phyloP scores from a whole-genome alignment of 208 protist genomes.

The Plasmodiophora brassicae region DNA sequence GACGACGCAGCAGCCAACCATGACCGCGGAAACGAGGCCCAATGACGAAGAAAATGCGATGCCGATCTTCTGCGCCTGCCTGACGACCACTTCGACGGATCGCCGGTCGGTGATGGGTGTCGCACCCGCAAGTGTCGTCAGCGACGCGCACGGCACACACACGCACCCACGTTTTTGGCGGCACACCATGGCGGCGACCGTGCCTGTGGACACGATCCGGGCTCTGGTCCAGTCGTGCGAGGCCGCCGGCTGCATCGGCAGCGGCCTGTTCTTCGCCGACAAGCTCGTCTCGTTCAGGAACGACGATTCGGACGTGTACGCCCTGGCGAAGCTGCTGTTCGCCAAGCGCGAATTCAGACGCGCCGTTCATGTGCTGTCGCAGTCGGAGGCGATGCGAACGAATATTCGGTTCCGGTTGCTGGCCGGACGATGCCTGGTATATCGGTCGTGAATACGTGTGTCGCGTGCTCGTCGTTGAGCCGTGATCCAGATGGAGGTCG shows the following conservation, averaged over 20 bases:
- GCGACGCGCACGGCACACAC: too few species aligned
- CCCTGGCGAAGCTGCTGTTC: not conserved
- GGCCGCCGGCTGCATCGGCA: not conserved
- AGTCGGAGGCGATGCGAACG: not conserved
- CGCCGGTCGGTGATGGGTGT: too few species aligned
- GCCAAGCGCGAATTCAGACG: not conserved
- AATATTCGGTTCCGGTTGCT: not conserved
- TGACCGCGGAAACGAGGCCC: too few species aligned
- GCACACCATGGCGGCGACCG: too few species aligned
- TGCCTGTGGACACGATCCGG: not conserved
- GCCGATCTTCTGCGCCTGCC: too few species aligned
- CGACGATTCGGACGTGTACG: not conserved
- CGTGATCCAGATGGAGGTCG: not conserved
- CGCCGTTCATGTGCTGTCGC: not conserved
- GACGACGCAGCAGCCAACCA: too few species aligned
- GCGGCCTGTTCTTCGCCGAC: slow-evolving; percentile 43
- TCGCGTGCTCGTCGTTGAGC: not conserved
- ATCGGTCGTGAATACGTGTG: not conserved
- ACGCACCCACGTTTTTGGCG: too few species aligned
- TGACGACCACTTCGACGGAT: too few species aligned
- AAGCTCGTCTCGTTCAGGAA: slow-evolving; percentile 32
- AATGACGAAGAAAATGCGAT: too few species aligned
- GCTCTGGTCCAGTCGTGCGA: not conserved
- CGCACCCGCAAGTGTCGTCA: too few species aligned
- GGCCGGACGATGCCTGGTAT: not conserved